Conservation (phyloP, 23 red algal genomes). For the Gracilaria gracilis region DNA sequence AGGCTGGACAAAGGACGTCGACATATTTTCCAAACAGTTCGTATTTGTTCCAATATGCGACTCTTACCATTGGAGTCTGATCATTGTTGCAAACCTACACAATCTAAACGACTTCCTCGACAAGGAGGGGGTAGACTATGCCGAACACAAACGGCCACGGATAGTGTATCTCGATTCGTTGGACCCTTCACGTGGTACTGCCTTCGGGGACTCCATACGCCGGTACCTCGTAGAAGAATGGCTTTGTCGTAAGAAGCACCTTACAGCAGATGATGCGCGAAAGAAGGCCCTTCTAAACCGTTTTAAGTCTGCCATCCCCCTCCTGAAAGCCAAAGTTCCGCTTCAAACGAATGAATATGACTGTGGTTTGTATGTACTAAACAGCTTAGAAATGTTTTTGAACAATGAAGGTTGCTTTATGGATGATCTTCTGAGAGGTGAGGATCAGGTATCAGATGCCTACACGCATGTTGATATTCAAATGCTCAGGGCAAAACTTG, state of each 20-base stretch:
- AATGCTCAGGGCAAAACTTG: slow-evolving; percentile 34
- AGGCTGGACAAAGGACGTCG: slow-evolving; percentile 82
- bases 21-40: slow-evolving; percentile 78
- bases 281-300: slow-evolving; percentile 8
- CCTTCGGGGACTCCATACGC: slow-evolving; percentile 43
- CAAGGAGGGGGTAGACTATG: not conserved
- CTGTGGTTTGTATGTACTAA: slow-evolving; percentile 88
- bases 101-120: slow-evolving; percentile 26
- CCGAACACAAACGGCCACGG: slow-evolving; percentile 33
- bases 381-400: slow-evolving; percentile 76
- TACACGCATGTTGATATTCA: slow-evolving; percentile 56
- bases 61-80: slow-evolving; percentile 88
- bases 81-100: slow-evolving; percentile 76
- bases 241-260: slow-evolving; percentile 54
- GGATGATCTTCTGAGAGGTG: slow-evolving; percentile 37
- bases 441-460: slow-evolving; percentile 25
- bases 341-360: slow-evolving; percentile 94
- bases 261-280: not conserved
- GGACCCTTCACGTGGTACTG: slow-evolving; percentile 39
- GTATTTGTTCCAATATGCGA: slow-evolving; percentile 91
- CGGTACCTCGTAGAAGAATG: slow-evolving; percentile 81
- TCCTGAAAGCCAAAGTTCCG: slow-evolving; percentile 68
- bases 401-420: slow-evolving; percentile 46
- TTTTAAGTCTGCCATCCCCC: slow-evolving; percentile 33
- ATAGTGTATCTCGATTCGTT: slow-evolving; percentile 84